These are phyloP conservation scores for Lepidium campestre DNA, from an alignment of 441 rosid genomes.

Conservation along the genomic window DNA sequence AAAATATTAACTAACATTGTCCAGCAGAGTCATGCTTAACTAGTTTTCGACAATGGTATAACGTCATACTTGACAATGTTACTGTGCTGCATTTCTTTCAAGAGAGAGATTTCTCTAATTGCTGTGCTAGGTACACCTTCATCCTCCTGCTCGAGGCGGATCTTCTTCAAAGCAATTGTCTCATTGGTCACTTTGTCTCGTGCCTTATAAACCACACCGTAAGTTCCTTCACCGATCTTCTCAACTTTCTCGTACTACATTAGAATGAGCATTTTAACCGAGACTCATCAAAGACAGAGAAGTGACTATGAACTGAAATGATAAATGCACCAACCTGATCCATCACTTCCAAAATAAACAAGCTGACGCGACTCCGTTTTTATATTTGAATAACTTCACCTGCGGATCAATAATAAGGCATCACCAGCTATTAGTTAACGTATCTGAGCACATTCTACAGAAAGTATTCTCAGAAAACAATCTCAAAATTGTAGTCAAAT, in stretches of 20 bases:
- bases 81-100: constrained; percentile 95
- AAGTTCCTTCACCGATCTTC: constrained; percentile 97
- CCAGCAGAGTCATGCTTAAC: neutral
- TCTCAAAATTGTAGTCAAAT: neutral
- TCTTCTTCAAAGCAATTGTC: constrained; percentile 82
- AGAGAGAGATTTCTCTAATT: constrained; percentile 76
- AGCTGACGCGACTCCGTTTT: constrained; percentile 1
- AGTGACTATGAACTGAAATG: neutral
- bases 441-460: neutral
- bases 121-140: constrained; percentile 95
- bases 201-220: constrained; percentile 96
- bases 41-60: neutral
- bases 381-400: constrained; percentile 13
- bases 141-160: constrained; percentile 78
- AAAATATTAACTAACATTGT: neutral
- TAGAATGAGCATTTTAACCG: constrained; percentile 3
- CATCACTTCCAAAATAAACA: constrained; percentile 24
- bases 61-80: constrained; percentile 69
- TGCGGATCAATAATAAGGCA: neutral
- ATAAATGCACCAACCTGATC: constrained; percentile 36
- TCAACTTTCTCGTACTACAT: constrained; percentile 93
- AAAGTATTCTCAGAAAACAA: neutral
- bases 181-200: constrained; percentile 81
- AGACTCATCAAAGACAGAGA: neutral
- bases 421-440: neutral